A percentile compares a stretch with the other conserved stretches of the same genome.
phyloP scores from a whole-genome alignment of 148 eudicot genomes.

The Cornus controversa region DNA sequence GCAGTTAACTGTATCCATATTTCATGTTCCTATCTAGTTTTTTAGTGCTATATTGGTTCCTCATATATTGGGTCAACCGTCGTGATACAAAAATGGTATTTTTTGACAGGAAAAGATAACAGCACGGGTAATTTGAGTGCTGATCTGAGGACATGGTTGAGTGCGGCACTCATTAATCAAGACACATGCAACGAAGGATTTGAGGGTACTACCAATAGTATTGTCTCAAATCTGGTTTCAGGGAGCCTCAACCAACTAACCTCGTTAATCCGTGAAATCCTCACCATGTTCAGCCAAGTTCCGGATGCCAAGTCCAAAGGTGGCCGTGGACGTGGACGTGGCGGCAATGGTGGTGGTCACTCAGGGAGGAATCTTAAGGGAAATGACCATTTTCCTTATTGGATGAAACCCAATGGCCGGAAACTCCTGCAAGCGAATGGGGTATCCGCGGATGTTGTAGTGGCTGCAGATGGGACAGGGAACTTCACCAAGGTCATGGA shows the following conservation, averaged over 20 bases:
- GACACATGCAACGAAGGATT: constrained; percentile 86
- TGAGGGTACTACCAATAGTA: constrained; percentile 61
- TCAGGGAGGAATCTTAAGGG: constrained; percentile 24
- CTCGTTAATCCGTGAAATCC: constrained; percentile 50
- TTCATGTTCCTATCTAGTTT: not conserved
- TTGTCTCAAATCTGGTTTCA: constrained; percentile 44
- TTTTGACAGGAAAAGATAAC: constrained; percentile 48
- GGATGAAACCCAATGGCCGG: constrained; percentile 54
- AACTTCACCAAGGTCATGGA: constrained; percentile 55
- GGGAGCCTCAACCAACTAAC: constrained; percentile 53
- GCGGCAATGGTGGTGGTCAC: constrained; percentile 11
- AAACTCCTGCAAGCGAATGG: constrained; percentile 46
- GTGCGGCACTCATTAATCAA: constrained; percentile 66
- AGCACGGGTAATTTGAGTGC: constrained; percentile 60
- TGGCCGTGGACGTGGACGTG: constrained; percentile 8
- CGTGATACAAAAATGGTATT: too few species aligned
- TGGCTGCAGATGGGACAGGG: constrained; percentile 71
- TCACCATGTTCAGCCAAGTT: constrained; percentile 44
- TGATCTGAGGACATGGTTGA: constrained; percentile 74
- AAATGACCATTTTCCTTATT: constrained; percentile 42
- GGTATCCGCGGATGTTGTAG: constrained; percentile 45
- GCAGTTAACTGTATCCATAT: not conserved
- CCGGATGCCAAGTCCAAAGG: constrained; percentile 14
- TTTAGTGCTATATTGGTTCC: not conserved
- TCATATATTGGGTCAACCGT: too few species aligned